Conservation (phyloP, 306 rosid species). For the Phaseolus lunatus region DNA sequence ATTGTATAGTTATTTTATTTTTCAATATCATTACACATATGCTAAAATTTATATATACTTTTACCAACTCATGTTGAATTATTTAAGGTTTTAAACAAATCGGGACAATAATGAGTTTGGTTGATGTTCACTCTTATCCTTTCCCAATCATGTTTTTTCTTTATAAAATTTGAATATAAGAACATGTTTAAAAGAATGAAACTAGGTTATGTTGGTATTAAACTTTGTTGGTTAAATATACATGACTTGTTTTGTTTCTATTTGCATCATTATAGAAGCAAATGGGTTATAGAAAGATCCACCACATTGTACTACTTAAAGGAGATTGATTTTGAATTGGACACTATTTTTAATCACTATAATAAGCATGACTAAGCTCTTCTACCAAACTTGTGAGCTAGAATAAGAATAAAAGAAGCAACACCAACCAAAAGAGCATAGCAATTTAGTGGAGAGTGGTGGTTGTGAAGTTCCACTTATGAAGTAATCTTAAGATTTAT, state of each 20-base stretch:
- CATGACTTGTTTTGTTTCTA: not conserved
- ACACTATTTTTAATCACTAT: not conserved
- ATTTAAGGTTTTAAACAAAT: too few relatives aligned
- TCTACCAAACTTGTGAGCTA: conserved; percentile 31
- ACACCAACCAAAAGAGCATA: conserved; percentile 10
- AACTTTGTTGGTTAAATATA: too few relatives aligned
- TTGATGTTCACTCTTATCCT: too few relatives aligned
- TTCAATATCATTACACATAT: too few relatives aligned
- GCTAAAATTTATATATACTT: too few relatives aligned
- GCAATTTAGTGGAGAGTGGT: not conserved
- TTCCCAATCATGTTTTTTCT: too few relatives aligned
- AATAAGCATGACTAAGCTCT: conserved; percentile 15
- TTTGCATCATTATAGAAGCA: not conserved
- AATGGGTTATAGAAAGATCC: not conserved
- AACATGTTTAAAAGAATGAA: too few relatives aligned
- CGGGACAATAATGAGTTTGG: too few relatives aligned
- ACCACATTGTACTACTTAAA: not conserved
- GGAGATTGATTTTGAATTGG: not conserved
- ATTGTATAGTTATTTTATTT: too few relatives aligned
- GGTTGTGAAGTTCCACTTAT: conserved; percentile 30
- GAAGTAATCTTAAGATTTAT: conserved; percentile 24
- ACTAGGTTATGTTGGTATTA: too few relatives aligned
- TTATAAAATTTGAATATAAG: too few relatives aligned
- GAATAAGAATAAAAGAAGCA: conserved; percentile 23
- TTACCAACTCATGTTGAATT: too few relatives aligned